phyloP scores from a whole-genome alignment of 495 filamentous ascomycete genomes.

The Chlorociboria aeruginascens region DNA sequence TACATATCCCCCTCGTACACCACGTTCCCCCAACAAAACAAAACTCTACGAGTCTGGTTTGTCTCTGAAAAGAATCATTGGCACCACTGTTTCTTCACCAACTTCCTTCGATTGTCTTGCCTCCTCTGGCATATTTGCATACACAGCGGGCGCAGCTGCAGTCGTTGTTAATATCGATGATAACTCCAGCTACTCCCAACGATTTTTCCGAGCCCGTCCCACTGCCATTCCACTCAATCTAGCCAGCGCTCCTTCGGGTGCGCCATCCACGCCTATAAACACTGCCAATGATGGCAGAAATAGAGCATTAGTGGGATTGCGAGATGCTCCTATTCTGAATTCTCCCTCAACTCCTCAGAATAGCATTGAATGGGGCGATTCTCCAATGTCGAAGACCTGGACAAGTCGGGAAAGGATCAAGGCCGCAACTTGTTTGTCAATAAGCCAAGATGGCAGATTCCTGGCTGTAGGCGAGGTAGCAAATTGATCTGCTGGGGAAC shows the following conservation, averaged over 20 bases:
- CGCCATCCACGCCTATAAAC: conserved; percentile 51
- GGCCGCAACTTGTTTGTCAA: conserved; percentile 86
- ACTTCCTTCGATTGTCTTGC: conserved; percentile 78
- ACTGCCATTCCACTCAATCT: conserved; percentile 50
- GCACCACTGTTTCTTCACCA: conserved; percentile 72
- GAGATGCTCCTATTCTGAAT: conserved; percentile 41
- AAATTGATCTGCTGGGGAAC: background rate
- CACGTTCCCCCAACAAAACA: conserved; percentile 50
- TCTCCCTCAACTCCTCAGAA: conserved; percentile 25
- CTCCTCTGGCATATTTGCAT: conserved; percentile 61
- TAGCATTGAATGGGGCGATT: conserved; percentile 39
- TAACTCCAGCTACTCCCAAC: conserved; percentile 58
- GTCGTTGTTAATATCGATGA: conserved; percentile 77
- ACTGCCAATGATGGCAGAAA: conserved; percentile 50
- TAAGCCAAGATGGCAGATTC: conserved; percentile 81
- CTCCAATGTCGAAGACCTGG: conserved; percentile 53
- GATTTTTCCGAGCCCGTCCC: conserved; percentile 82
- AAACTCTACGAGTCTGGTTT: conserved; percentile 40
- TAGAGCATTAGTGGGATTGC: conserved; percentile 36
- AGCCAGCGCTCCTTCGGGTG: conserved; percentile 24
- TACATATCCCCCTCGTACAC: conserved; percentile 53
- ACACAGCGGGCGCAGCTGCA: conserved; percentile 86
- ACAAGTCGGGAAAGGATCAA: conserved; percentile 83
- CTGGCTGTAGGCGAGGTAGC: conserved; percentile 82
- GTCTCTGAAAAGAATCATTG: conserved; percentile 71